phyloP scores from a whole-genome alignment of 371 early-diverging fungal species.

The Apophysomyces ossiformis region DNA sequence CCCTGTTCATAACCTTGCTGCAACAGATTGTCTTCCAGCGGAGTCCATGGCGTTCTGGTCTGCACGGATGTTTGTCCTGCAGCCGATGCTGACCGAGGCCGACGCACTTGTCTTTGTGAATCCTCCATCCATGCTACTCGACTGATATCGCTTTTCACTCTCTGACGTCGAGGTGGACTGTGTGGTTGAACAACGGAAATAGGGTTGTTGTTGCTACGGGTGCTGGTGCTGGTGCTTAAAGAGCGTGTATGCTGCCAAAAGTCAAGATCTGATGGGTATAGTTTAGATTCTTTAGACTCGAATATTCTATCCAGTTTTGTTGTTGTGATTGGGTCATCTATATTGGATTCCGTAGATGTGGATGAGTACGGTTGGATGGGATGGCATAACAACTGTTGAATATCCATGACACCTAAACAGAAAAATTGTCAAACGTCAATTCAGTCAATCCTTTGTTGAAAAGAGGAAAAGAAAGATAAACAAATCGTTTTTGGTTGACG shows the following conservation, averaged over 20 bases:
- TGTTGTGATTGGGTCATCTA: conserved; percentile 7
- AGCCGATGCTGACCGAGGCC: conserved; percentile 8
- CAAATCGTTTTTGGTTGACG: not conserved
- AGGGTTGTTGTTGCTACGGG: conserved; percentile 1
- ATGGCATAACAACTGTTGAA: conserved; percentile 33
- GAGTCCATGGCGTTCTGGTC: conserved; percentile 37
- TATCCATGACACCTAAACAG: conserved; percentile 34
- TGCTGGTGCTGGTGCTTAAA: conserved; percentile 13
- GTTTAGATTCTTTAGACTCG: not conserved
- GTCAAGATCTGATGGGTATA: not conserved
- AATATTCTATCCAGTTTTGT: not conserved
- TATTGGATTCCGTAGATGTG: not conserved
- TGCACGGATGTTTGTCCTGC: conserved; percentile 15
- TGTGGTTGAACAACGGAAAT: not conserved
- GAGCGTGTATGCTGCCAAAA: conserved; percentile 14
- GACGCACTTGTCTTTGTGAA: conserved; percentile 11
- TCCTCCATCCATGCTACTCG: conserved; percentile 14
- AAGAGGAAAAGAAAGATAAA: not conserved
- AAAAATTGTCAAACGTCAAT: not conserved
- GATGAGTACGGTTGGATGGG: conserved; percentile 20
- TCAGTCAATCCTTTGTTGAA: not conserved
- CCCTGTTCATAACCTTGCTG: conserved; percentile 43
- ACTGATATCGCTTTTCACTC: conserved; percentile 12
- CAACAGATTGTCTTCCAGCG: conserved; percentile 35
- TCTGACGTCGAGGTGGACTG: conserved; percentile 1